These are phyloP conservation scores for Coemansia sp. DNA, from an alignment of 371 early-diverging fungal species.

Conservation along the genomic window DNA sequence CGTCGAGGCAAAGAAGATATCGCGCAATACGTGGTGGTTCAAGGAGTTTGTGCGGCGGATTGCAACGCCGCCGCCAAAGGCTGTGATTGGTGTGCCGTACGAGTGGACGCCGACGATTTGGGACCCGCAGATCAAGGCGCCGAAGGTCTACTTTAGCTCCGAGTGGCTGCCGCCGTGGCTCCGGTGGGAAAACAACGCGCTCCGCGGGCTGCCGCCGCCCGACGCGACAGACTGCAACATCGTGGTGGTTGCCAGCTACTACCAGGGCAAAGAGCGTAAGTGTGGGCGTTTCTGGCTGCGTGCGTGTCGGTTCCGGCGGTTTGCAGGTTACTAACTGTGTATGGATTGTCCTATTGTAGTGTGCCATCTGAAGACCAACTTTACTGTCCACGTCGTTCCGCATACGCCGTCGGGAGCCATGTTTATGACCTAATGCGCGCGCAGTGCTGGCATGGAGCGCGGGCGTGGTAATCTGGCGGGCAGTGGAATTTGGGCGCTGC, in stretches of 20 bases:
- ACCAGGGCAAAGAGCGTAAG: slow-evolving; percentile 55
- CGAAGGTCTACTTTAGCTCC: slow-evolving; percentile 62
- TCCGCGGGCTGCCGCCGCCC: slow-evolving; percentile 58
- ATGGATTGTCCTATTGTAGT: slow-evolving; percentile 13
- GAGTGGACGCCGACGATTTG: slow-evolving; percentile 62
- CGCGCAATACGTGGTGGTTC: slow-evolving; percentile 63
- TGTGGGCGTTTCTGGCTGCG: too few species aligned
- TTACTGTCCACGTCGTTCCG: slow-evolving; percentile 37
- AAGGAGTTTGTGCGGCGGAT: slow-evolving; percentile 63
- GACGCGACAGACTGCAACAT: slow-evolving; percentile 52
- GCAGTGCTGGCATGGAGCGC: neutral
- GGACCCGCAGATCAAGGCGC: slow-evolving; percentile 67
- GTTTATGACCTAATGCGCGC: slow-evolving; percentile 20
- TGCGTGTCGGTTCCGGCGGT: too few species aligned
- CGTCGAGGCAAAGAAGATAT: slow-evolving; percentile 63
- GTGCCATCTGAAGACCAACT: slow-evolving; percentile 42
- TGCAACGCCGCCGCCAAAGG: slow-evolving; percentile 58
- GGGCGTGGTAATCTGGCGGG: too few species aligned
- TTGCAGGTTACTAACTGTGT: neutral
- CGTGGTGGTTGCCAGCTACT: slow-evolving; percentile 58
- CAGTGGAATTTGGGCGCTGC: neutral
- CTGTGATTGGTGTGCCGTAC: slow-evolving; percentile 57
- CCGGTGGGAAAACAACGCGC: slow-evolving; percentile 60
- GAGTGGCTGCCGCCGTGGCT: slow-evolving; percentile 67
- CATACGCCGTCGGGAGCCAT: slow-evolving; percentile 34